Conservation (phyloP, 2,329 filamentous ascomycete genomes). For the Aureobasidium sp. region DNA sequence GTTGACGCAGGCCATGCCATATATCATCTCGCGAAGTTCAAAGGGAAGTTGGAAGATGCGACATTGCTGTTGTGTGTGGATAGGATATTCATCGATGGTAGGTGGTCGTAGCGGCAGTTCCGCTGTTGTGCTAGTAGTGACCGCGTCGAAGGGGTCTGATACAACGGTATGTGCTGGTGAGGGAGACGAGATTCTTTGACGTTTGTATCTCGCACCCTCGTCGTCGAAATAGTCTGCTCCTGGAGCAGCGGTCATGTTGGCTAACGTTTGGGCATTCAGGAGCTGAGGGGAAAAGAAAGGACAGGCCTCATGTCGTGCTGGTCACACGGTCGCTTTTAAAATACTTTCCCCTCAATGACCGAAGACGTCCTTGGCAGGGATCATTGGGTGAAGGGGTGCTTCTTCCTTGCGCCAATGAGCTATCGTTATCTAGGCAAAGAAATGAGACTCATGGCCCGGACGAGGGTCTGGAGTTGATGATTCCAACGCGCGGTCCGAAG, state of each 20-base stretch:
- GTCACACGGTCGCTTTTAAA: slow-evolving; percentile 7
- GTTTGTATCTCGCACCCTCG: slow-evolving; percentile 7
- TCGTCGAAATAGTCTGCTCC: neutral
- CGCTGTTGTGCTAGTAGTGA: slow-evolving; percentile 4
- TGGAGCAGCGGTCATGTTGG: neutral
- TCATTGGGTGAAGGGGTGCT: neutral
- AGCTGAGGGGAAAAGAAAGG: neutral
- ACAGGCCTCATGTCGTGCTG: neutral
- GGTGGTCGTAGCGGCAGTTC: slow-evolving; percentile 22
- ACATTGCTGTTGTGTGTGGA: slow-evolving; percentile 11
- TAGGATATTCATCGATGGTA: slow-evolving; percentile 1
- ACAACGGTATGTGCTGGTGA: slow-evolving; percentile 1
- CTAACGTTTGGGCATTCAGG: neutral
- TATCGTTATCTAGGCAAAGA: slow-evolving; percentile 9
- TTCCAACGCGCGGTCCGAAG: slow-evolving; percentile 4
- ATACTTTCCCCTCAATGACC: slow-evolving; percentile 10
- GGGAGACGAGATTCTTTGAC: slow-evolving; percentile 3
- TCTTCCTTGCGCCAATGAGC: slow-evolving; percentile 5
- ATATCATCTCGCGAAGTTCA: slow-evolving; percentile 14
- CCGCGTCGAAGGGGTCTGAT: neutral
- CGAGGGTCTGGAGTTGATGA: neutral
- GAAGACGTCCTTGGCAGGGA: slow-evolving; percentile 10
- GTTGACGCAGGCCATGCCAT: slow-evolving; percentile 9
- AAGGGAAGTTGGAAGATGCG: slow-evolving; percentile 12
- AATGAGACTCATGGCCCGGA: slow-evolving; percentile 4